Evolutionary conservation across 805 yeast genomes (phyloP), one percentile per base, ranked within the genome.

Genomic region (Vanderwaltozyma yarrowii): DNA sequence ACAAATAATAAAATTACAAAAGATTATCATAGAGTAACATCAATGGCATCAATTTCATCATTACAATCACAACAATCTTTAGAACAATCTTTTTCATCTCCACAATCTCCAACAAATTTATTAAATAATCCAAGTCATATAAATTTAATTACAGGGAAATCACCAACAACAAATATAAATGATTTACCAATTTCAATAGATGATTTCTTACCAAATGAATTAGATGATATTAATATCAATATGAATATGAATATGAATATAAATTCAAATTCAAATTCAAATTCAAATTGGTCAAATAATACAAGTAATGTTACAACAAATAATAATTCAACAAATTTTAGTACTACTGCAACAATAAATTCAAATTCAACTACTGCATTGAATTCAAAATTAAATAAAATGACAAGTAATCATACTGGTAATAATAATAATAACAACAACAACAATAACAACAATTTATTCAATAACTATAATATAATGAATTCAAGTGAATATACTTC

Each of bases 61-160:
- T 39, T 56, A 21, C 57, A 56, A 26, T 58, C 62, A 2, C 47
- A 58, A 14, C 57, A 56, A 21, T 58, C 61, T 8, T 39, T 56
- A 16, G 60, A 56, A 26, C 58, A 55, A 27, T 52, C 49, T 28
- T 41, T 55, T 31, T 35, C 49, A 9, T 39, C 54, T 5, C 60
- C 60, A n/a, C 52, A 52, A 32, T 53, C 56, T 21, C 57, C 60
- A 5, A 45, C 23, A 21, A 21, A 21, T 21, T 21, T 51, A n/a
- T 33, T 54, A 33, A 29, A 43, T n/a, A 41, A 37, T 13, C 27
- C 30, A 21, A 20, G 9, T 36, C 42, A 38, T 12, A 43, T 45
- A 23, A 43, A 41, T 36, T 45, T 46, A 15, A 30, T 41, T 17
- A 31, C 45, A 1, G 51, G 38, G 16, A 40, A 25, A 36, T 33